Conservation (phyloP, 148 eudicot genomes). For the Amaranthus palmeri region DNA sequence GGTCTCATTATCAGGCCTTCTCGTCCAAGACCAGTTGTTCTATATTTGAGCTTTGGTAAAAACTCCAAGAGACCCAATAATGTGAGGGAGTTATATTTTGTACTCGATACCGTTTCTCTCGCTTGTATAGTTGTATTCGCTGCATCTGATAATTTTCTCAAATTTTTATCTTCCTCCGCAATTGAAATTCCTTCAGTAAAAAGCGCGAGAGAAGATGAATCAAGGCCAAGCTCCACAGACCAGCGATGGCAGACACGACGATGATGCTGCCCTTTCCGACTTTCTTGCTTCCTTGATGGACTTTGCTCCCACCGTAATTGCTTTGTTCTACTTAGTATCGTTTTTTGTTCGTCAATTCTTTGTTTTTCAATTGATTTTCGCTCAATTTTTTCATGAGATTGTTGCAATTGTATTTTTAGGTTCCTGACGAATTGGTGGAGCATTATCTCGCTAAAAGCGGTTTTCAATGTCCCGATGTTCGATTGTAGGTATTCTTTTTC, state of each 20-base stretch:
- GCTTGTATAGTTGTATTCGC: no score
- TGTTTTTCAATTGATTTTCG: neutral
- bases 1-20: no score
- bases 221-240: constrained; percentile 34
- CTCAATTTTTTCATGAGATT: neutral
- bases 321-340: neutral
- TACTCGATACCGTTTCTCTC: no score
- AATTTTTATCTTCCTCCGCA: no score
- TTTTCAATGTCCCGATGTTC: constrained; percentile 83
- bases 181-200: no score
- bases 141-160: no score
- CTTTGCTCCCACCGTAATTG: constrained; percentile 65
- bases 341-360: neutral
- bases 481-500: constrained; percentile 46
- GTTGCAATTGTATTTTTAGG: constrained; percentile 24
- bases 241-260: constrained; percentile 53
- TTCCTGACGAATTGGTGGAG: constrained; percentile 93
- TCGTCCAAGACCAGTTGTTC: no score
- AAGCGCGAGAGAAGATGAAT: constrained; percentile 30
- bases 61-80: no score
- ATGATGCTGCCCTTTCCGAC: constrained; percentile 64
- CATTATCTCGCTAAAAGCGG: constrained; percentile 90
- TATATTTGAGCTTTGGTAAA: no score
- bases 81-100: no score
- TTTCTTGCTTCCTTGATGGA: constrained; percentile 83